phyloP scores from a whole-genome alignment of 805 yeast genomes.

The Metschnikowia rubicola region DNA sequence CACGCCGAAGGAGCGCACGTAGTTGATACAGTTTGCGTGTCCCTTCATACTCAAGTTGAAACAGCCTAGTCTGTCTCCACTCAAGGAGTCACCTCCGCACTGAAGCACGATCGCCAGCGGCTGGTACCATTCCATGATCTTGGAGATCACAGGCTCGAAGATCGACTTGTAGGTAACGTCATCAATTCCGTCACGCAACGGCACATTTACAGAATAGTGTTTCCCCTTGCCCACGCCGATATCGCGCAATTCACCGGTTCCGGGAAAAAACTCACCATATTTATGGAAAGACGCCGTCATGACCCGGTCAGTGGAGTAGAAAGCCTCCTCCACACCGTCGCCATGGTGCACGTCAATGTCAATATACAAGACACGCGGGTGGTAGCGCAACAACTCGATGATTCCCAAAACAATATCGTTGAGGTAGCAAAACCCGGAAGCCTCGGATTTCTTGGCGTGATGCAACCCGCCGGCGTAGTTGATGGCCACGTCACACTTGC shows the following conservation, averaged over 20 bases:
- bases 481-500: constrained; percentile 86
- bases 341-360: constrained; percentile 94
- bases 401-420: constrained; percentile 88
- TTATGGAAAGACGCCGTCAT: constrained; percentile 90
- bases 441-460: constrained; percentile 87
- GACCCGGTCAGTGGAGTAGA: constrained; percentile 85
- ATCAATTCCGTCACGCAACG: constrained; percentile 89
- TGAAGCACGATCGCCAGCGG: constrained; percentile 97
- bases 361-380: constrained; percentile 81
- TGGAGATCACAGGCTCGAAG: constrained; percentile 82
- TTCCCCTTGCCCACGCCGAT: constrained; percentile 83
- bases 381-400: constrained; percentile 71
- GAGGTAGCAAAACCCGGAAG: constrained; percentile 87
- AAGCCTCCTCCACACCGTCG: constrained; percentile 94
- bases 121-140: constrained; percentile 79
- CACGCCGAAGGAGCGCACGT: constrained; percentile 77
- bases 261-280: constrained; percentile 91
- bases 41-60: constrained; percentile 91
- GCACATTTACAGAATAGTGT: constrained; percentile 80
- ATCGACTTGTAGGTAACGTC: constrained; percentile 82
- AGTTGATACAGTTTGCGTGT: constrained; percentile 93
- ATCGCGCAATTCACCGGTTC: constrained; percentile 84
- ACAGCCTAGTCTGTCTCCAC: constrained; percentile 94
- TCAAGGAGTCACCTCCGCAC: constrained; percentile 96
- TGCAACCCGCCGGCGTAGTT: constrained; percentile 94